Evolutionary conservation across 116 monocot species (phyloP).

Genomic region (Zostera marina): DNA sequence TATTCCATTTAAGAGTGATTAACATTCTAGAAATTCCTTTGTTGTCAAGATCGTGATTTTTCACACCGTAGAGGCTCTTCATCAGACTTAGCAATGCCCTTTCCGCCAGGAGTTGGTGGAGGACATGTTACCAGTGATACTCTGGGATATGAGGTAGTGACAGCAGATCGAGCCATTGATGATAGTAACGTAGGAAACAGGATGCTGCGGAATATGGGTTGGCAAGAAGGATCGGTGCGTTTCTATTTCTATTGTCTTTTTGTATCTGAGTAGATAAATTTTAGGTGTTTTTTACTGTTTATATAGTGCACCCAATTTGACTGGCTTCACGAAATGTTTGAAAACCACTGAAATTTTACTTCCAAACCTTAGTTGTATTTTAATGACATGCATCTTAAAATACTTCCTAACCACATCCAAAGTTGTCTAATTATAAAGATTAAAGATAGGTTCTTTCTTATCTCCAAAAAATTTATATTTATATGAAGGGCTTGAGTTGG

Average conservation of each 20-base stretch:
- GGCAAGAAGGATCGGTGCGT: constrained; percentile 97
- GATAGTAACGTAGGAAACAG: constrained; percentile 91
- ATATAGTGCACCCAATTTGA: too few relatives aligned
- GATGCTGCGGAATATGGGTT: constrained; percentile 96
- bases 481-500: too few relatives aligned
- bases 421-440: neutral
- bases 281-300: too few relatives aligned
- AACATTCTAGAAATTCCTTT: constrained; percentile 58
- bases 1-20: constrained; percentile 12
- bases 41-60: constrained; percentile 74
- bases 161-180: constrained; percentile 72
- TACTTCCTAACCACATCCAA: neutral
- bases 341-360: too few relatives aligned
- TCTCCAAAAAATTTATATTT: too few relatives aligned
- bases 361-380: too few relatives aligned
- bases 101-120: constrained; percentile 91
- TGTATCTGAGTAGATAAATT: too few relatives aligned
- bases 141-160: constrained; percentile 65
- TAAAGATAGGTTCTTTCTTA: too few relatives aligned
- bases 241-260: neutral
- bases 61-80: constrained; percentile 57
- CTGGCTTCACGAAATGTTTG: too few relatives aligned
- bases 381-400: too few relatives aligned
- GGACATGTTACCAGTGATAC: constrained; percentile 21
- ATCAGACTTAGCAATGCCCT: constrained; percentile 66